Evolutionary conservation across 176 grass and related monocot genomes (phyloP).

Genomic region (Musa troglodytarum): DNA sequence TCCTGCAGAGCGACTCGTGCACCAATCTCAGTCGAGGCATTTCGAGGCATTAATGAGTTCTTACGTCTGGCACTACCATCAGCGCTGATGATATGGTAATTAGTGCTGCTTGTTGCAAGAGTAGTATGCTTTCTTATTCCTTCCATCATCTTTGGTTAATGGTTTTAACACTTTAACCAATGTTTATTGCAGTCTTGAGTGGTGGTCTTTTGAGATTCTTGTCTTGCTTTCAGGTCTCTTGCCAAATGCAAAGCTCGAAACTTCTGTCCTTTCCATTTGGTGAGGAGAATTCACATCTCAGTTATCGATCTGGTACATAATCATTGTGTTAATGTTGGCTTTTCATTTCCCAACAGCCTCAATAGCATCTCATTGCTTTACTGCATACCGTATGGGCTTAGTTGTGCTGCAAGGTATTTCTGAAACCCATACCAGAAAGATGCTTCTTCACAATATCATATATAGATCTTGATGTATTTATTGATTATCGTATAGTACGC

Average conservation of each 20-base stretch:
- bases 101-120: neutral
- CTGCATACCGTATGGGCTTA: constrained; percentile 47
- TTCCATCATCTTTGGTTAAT: neutral
- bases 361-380: constrained; percentile 34
- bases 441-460: neutral
- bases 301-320: neutral
- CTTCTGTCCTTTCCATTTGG: constrained; percentile 64
- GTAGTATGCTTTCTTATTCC: neutral
- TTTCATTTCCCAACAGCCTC: constrained; percentile 32
- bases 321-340: neutral
- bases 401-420: constrained; percentile 47
- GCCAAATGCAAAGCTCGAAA: constrained; percentile 55
- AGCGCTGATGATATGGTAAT: constrained; percentile 79
- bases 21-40: constrained; percentile 50
- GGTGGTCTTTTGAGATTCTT: constrained; percentile 62
- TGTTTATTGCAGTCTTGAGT: constrained; percentile 44
- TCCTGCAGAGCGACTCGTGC: constrained; percentile 45
- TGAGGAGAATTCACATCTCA: constrained; percentile 18
- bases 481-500: constrained; percentile 27
- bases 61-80: constrained; percentile 65
- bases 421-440: neutral
- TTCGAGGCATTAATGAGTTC: constrained; percentile 35
- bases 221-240: constrained; percentile 55
- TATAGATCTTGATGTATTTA: neutral
- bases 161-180: neutral